Base-by-base conservation (phyloP, 202 grass and related monocot genomes). In the Zoysia matrella region DNA sequence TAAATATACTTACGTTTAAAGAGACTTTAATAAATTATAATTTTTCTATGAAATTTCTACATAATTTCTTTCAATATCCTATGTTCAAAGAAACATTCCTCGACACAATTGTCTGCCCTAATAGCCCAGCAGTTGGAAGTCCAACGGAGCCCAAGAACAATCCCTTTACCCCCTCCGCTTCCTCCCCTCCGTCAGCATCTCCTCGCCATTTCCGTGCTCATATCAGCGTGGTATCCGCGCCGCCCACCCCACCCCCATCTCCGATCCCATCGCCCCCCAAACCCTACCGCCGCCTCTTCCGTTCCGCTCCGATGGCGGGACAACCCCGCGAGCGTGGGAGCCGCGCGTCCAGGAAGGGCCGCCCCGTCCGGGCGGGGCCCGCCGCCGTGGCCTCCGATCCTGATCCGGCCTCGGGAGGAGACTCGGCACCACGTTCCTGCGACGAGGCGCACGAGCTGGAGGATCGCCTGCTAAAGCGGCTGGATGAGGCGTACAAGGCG, bases 401-500 rank as follows among this genome's bases (percentile, higher is more conserved):
- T 73, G 83, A 89, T 82, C 78, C 53, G 51, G 63, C 86, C 36
- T 13, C 53, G 0, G 74, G 68, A 11, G 75, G 80, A 12, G 77
- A 82, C 8, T 5, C 79, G 7, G 45, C 75, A 7, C 88, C 87
- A 9, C 93, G 92, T 88, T 82, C 82, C 4, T 74, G 84, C 71
- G 79, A 69, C 85, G 90, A 91, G 22, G 89, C 55, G 67, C 85
- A 93, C 43, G 89, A 98, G 69, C 84, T 98, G 18, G 96, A 98
- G 87, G 85, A 91, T 48, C 85, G 87, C 65, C 86, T 98, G 16
- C 86, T 93, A 47, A 93, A 91, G 61, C 88, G 82, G 60, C 89
- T 99, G 8, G 93, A 99, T 52, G 82, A 93, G 8, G 83, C 87
- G 41, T 95, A 95, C 87, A 84, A 80, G 75, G 92, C 89, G 80